Conservation (phyloP, 2,329 filamentous ascomycete species). For the Ophiostoma sp. region DNA sequence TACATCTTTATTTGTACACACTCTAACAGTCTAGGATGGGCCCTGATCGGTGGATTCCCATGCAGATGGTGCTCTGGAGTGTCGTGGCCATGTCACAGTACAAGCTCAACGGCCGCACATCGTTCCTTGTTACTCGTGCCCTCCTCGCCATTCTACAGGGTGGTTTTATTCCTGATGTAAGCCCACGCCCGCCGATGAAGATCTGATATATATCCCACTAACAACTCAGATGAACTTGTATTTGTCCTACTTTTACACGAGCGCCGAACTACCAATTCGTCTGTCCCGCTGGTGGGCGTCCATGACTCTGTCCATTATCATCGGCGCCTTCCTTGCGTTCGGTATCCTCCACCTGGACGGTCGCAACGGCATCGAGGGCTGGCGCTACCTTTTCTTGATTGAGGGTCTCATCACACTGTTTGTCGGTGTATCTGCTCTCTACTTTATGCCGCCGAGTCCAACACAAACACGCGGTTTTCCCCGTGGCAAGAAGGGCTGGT, state of each 20-base stretch:
- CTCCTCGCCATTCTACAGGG: conserved; percentile 47
- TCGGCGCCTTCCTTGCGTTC: conserved; percentile 43
- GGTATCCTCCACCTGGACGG: conserved; percentile 45
- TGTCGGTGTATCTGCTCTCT: conserved; percentile 54
- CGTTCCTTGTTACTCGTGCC: conserved; percentile 43
- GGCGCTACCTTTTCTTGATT: conserved; percentile 56
- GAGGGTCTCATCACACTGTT: conserved; percentile 50
- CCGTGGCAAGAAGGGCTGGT: conserved; percentile 58
- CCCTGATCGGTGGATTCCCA: conserved; percentile 60
- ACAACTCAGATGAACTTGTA: conserved; percentile 40
- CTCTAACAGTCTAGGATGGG: conserved; percentile 43
- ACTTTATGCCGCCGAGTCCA: conserved; percentile 56
- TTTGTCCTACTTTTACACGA: conserved; percentile 47
- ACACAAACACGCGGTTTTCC: conserved; percentile 57
- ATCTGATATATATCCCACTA: neutral
- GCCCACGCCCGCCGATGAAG: neutral
- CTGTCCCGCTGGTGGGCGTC: conserved; percentile 46
- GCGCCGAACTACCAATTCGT: conserved; percentile 42
- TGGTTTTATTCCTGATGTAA: conserved; percentile 47
- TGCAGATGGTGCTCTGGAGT: conserved; percentile 59
- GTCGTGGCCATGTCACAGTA: conserved; percentile 53
- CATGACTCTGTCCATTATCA: conserved; percentile 43
- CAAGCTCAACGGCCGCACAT: conserved; percentile 41
- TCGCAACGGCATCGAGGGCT: conserved; percentile 40
- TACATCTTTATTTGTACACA: neutral